Evolutionary conservation across 257 asterid genomes (phyloP).

Genomic region (Nicotiana sylvestris): DNA sequence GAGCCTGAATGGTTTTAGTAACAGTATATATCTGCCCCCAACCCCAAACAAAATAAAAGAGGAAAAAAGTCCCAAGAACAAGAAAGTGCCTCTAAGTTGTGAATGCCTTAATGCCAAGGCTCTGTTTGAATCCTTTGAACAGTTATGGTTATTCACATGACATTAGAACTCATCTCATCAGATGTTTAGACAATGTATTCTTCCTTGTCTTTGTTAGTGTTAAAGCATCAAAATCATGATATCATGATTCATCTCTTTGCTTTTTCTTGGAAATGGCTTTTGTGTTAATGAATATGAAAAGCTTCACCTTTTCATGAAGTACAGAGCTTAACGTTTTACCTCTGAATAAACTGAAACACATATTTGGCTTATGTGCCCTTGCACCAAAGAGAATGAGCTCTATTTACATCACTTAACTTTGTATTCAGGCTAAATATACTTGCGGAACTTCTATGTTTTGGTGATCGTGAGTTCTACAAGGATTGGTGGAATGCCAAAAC

Average conservation of each 20-base stretch:
- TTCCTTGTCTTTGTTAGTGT: not conserved
- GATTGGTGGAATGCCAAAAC: conserved; percentile 99
- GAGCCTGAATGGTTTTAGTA: not conserved
- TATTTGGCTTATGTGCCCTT: conserved; percentile 1
- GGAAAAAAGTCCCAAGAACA: not conserved
- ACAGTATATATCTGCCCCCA: not conserved
- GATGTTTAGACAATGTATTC: not conserved
- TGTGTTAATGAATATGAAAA: not conserved
- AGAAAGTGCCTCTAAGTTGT: not conserved
- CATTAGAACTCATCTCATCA: not conserved
- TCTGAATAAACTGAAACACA: not conserved
- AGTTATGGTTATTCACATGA: not conserved
- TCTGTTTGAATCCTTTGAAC: not conserved
- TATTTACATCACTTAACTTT: not conserved
- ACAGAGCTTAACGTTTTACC: not conserved
- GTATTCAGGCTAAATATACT: conserved; percentile 78
- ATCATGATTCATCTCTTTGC: not conserved
- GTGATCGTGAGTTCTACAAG: conserved; percentile 98
- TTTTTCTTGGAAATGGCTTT: not conserved
- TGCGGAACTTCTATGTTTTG: conserved; percentile 89
- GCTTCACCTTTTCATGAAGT: not conserved
- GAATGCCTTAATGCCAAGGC: not conserved
- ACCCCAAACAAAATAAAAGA: not conserved
- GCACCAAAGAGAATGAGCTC: not conserved
- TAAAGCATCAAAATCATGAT: not conserved